Evolutionary conservation across 257 asterid genomes (phyloP).

Genomic region (Petunia axillaris): DNA sequence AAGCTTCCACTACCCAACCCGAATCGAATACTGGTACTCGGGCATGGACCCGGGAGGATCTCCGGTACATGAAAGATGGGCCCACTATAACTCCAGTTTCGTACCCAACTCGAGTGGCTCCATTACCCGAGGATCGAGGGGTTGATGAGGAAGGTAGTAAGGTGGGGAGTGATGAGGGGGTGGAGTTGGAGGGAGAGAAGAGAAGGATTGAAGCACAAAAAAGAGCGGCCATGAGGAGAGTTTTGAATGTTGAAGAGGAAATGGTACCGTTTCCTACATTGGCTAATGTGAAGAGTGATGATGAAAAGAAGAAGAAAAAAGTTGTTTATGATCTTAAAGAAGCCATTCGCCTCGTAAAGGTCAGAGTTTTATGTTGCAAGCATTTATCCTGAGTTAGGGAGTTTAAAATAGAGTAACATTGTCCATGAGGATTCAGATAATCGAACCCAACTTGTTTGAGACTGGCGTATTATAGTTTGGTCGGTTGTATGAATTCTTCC

Average conservation of each 20-base stretch:
- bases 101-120: conserved; percentile 77
- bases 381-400: no score
- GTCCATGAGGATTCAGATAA: no score
- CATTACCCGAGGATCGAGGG: conserved; percentile 76
- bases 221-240: conserved; percentile 38
- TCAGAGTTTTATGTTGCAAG: conserved; percentile 41
- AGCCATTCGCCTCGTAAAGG: conserved; percentile 84
- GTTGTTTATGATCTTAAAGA: conserved; percentile 84
- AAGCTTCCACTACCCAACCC: conserved; percentile 10
- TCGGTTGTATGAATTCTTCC: not conserved
- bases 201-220: conserved; percentile 51
- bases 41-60: conserved; percentile 72
- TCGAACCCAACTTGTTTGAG: no score
- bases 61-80: conserved; percentile 77
- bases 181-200: conserved; percentile 71
- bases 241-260: conserved; percentile 47
- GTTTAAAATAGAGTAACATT: no score
- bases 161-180: conserved; percentile 42
- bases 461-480: not conserved
- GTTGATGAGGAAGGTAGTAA: conserved; percentile 28
- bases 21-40: conserved; percentile 28
- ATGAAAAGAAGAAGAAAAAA: conserved; percentile 59
- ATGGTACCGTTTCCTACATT: conserved; percentile 77
- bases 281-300: conserved; percentile 50
- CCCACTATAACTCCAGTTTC: conserved; percentile 57